A percentile compares a stretch with the other conserved stretches of the same genome.
Conservation (phyloP, 2,329 filamentous ascomycete genomes). For the Cytospora paraplurivora region DNA sequence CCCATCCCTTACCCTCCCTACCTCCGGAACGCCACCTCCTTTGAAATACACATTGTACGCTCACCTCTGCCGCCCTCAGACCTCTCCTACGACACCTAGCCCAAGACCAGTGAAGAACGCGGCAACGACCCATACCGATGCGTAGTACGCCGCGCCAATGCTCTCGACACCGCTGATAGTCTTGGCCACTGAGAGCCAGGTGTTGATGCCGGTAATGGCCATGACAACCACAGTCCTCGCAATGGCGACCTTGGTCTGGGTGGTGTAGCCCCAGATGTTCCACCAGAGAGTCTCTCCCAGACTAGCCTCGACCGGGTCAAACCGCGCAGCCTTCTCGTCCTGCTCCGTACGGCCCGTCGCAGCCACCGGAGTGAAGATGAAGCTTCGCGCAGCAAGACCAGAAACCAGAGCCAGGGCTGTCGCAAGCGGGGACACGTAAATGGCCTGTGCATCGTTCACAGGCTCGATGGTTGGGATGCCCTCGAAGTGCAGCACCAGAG, state of each 20-base stretch:
- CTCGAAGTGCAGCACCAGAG: conserved; percentile 76
- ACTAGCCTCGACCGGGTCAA: conserved; percentile 66
- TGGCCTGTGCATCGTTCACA: conserved; percentile 63
- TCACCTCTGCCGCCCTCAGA: conserved; percentile 38
- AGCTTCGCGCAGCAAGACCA: conserved; percentile 71
- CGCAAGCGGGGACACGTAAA: conserved; percentile 61
- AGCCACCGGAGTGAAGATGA: conserved; percentile 74
- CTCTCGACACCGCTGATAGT: conserved; percentile 71
- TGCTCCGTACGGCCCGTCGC: conserved; percentile 52
- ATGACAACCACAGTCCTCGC: conserved; percentile 64
- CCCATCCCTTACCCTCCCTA: conserved; percentile 15
- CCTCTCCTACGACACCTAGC: conserved; percentile 54
- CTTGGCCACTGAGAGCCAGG: conserved; percentile 65
- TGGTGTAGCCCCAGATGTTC: conserved; percentile 71
- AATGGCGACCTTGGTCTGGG: conserved; percentile 64
- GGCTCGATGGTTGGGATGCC: conserved; percentile 68
- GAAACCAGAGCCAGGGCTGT: conserved; percentile 49
- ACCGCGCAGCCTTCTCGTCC: conserved; percentile 53
- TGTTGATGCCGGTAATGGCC: conserved; percentile 58
- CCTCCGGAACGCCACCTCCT: background rate
- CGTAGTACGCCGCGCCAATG: conserved; percentile 71
- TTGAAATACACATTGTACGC: background rate
- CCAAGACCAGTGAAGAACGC: conserved; percentile 60
- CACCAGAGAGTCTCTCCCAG: conserved; percentile 70
- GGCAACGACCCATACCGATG: conserved; percentile 72